Evolutionary conservation across 2,329 filamentous ascomycete species (phyloP), one percentile per base, ranked within the genome.

Genomic region (Thermoascus crustaceus): DNA sequence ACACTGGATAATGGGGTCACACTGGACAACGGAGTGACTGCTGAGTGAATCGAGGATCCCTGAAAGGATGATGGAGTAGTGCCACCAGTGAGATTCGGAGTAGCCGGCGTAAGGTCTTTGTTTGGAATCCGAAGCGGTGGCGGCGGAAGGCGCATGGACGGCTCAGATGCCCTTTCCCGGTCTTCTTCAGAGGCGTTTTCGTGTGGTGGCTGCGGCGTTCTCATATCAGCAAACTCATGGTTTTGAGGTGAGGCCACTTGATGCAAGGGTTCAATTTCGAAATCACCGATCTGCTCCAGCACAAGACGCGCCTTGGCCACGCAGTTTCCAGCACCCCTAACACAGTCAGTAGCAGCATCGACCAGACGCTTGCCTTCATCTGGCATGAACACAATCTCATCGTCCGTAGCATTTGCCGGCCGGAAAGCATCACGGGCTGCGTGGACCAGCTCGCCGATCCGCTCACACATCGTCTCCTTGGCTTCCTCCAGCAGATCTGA

Each of bases 291-390:
- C 41, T 82, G 75, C 61, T 94, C 87, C 39, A 98, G 82, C 29
- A 93, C 78, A 55, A 77, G 73, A 50, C 86, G 86, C 7, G 88
- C 82, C 62, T 88, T 89, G 5, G 83, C 80, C 13, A 94, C 83
- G 58, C 89, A 95, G 48, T 94, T 87, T 25, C 89, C 89, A 29
- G 88, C 87, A 14, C 85, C 83, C 47, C 86, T 81, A 17, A 98
- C 88, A 54, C 88, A 95, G 40, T 77, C 79, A 5, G 87, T 94
- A 6, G 87, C 87, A 13, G 86, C 85, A 41, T 75, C 71, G 20
- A 91, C 74, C 25, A 94, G 71, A 18, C 79, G 73, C 45, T 76
- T 79, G 45, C 85, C 86, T 52, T 89, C 81, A 41, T 86, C 78
- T 1, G 83, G 83, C 61, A 87, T 76, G 48, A 94, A 82, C 21